phyloP scores from a whole-genome alignment of 495 filamentous ascomycete species.

The Evansstolkia leycettana region DNA sequence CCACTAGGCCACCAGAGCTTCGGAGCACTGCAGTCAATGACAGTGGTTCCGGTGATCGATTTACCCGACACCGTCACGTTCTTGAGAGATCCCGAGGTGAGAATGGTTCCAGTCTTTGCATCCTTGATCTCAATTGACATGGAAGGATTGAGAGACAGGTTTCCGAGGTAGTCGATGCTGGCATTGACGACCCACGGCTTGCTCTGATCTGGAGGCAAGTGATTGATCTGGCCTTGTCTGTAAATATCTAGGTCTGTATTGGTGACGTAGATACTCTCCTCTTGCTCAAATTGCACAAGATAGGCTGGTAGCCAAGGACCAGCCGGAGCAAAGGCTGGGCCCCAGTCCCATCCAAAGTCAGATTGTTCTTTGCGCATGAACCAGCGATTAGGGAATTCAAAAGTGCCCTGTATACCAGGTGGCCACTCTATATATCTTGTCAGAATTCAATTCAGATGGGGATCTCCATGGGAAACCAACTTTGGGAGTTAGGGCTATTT shows the following conservation, averaged over 20 bases:
- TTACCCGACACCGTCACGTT: conserved; percentile 32
- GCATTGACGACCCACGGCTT: conserved; percentile 59
- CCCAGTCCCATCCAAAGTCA: conserved; percentile 66
- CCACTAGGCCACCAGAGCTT: conserved; percentile 55
- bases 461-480: conserved; percentile 7
- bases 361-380: conserved; percentile 59
- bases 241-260: conserved; percentile 52
- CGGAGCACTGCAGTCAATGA: conserved; percentile 31
- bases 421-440: too few species aligned
- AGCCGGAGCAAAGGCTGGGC: conserved; percentile 51
- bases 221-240: conserved; percentile 47
- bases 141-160: conserved; percentile 30
- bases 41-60: conserved; percentile 38
- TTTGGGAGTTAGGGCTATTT: conserved; percentile 38
- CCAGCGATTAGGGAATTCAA: conserved; percentile 42
- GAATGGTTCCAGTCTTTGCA: conserved; percentile 24
- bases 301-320: conserved; percentile 56
- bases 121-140: conserved; percentile 46
- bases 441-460: too few species aligned
- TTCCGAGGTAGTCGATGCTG: conserved; percentile 50
- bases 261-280: conserved; percentile 35
- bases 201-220: conserved; percentile 45
- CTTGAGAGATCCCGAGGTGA: conserved; percentile 29
- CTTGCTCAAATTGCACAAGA: conserved; percentile 38
- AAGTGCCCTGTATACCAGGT: conserved; percentile 20